Conservation (phyloP, 306 rosid genomes). For the Vigna hirtella region DNA sequence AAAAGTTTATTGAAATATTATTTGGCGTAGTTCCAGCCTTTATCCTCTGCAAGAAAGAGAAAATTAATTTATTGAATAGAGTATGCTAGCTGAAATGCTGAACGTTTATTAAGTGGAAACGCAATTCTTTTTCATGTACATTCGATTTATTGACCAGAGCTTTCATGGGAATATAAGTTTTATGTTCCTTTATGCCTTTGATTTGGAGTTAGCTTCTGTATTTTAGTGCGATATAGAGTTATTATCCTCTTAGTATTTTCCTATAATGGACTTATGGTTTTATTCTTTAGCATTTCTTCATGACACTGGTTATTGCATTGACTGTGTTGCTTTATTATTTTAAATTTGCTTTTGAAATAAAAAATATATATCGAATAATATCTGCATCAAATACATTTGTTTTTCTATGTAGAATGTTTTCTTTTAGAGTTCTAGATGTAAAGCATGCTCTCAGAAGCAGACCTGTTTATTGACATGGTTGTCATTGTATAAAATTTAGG, state of each 20-base stretch:
- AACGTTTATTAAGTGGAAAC: conserved; percentile 10
- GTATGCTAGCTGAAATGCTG: conserved; percentile 17
- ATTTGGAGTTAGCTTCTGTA: not conserved
- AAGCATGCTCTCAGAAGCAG: conserved; percentile 15
- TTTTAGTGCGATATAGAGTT: not conserved
- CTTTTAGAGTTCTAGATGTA: conserved; percentile 12
- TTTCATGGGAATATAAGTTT: conserved; percentile 11
- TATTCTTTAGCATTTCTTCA: conserved; percentile 6
- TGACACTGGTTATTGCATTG: conserved; percentile 17
- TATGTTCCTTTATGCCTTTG: conserved; percentile 26
- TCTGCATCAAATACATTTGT: not conserved
- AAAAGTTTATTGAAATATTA: not conserved
- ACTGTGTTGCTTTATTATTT: conserved; percentile 6
- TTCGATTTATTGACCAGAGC: conserved; percentile 1
- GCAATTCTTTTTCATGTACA: conserved; percentile 8
- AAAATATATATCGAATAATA: not conserved
- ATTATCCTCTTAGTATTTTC: conserved; percentile 5
- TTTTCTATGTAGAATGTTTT: not conserved
- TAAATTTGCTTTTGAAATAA: conserved; percentile 17
- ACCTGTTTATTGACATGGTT: conserved; percentile 22
- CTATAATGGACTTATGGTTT: not conserved
- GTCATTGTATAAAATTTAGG: conserved; percentile 4
- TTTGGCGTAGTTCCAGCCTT: not conserved
- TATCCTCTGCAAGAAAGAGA: not conserved
- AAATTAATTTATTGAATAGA: not conserved